Conservation (phyloP, 495 filamentous ascomycete species). For the Penicillium bialowiezense region DNA sequence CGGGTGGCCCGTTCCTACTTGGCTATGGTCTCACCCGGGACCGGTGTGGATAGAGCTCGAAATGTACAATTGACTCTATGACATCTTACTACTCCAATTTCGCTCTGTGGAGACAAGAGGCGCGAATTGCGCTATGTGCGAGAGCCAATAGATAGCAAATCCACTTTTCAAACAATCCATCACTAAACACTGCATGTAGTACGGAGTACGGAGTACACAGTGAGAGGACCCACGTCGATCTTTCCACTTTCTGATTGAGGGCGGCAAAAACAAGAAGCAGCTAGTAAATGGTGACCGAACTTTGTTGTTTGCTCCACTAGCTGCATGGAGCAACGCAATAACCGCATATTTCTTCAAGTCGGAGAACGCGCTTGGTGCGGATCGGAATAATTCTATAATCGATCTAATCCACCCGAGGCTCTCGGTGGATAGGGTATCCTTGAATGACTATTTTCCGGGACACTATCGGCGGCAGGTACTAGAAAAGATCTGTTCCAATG, state of each 20-base stretch:
- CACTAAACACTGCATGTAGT: not conserved
- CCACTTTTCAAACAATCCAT: not conserved
- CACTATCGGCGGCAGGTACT: no score
- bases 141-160: not conserved
- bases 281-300: not conserved
- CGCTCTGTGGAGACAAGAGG: slow-evolving; percentile 5
- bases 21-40: not conserved
- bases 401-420: no score
- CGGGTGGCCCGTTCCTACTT: not conserved
- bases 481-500: not conserved
- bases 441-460: no score
- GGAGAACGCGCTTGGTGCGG: not conserved
- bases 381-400: not conserved
- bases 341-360: not conserved
- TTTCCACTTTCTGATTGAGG: not conserved
- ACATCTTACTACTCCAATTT: not conserved
- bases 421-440: no score
- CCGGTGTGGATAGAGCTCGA: not conserved
- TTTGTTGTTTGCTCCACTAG: not conserved
- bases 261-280: slow-evolving; percentile 8
- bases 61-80: not conserved
- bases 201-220: no score
- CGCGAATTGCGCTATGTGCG: not conserved
- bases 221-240: slow-evolving; percentile 3
- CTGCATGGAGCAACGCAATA: not conserved